These are phyloP conservation scores for Didymella keratinophila DNA, from an alignment of 2,329 filamentous ascomycete species.

Conservation along the genomic window DNA sequence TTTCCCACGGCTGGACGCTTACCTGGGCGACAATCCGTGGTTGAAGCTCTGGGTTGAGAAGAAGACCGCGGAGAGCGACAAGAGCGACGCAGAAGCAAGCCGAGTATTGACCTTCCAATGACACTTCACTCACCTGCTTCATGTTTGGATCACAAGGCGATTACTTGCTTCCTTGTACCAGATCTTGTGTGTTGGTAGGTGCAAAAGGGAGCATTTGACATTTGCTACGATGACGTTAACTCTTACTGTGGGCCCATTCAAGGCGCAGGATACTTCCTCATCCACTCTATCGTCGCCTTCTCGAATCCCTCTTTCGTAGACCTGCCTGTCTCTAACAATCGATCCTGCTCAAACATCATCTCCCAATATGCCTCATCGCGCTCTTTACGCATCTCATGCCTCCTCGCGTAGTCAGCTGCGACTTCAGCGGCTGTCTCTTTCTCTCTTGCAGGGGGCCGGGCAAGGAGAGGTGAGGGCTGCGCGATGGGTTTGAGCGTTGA, in stretches of 20 bases:
- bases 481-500: background rate
- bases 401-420: background rate
- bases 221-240: no score
- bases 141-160: background rate
- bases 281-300: background rate
- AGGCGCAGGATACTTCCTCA: background rate
- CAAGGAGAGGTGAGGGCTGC: background rate
- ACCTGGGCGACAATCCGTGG: no score
- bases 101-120: no score
- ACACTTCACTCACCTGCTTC: no score
- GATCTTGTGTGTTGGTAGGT: no score
- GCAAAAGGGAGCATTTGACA: no score
- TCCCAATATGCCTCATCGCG: background rate
- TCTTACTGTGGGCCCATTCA: background rate
- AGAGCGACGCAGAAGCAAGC: no score
- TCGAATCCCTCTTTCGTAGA: background rate
- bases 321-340: background rate
- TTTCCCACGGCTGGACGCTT: no score
- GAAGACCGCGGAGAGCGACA: no score
- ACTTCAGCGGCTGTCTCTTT: background rate
- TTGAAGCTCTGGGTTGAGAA: no score
- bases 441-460: background rate
- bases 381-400: background rate
- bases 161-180: no score
- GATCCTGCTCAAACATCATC: background rate